phyloP scores from a whole-genome alignment of 306 rosid species.

The Mimosa bimucronata region DNA sequence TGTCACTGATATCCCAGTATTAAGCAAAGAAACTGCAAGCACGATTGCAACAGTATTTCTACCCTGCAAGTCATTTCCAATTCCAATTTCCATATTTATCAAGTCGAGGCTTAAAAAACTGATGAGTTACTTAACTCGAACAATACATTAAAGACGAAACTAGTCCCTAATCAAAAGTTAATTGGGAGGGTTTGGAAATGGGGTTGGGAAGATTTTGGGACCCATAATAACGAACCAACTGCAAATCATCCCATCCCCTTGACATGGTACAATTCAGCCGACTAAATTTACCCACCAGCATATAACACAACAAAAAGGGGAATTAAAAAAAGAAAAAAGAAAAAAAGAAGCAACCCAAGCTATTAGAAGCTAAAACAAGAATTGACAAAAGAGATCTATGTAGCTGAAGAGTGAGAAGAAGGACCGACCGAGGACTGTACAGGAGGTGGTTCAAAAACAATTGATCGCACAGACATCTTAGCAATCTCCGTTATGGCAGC shows the following conservation, averaged over 20 bases:
- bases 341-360: background rate
- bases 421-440: constrained; percentile 78
- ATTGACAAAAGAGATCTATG: background rate
- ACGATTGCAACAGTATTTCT: background rate
- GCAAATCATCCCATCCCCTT: background rate
- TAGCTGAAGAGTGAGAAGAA: background rate
- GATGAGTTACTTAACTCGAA: background rate
- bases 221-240: background rate
- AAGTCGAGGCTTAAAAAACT: background rate
- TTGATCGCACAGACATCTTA: constrained; percentile 85
- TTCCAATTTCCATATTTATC: background rate
- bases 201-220: background rate
- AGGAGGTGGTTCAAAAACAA: constrained; percentile 77
- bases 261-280: background rate
- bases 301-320: background rate
- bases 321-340: background rate
- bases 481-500: constrained; percentile 88
- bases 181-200: background rate
- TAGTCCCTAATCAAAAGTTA: background rate
- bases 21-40: background rate
- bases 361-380: background rate
- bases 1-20: background rate
- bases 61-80: background rate
- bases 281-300: background rate
- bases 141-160: background rate